phyloP scores from a whole-genome alignment of 2,329 filamentous ascomycete species.

The Ramularia endophylla region DNA sequence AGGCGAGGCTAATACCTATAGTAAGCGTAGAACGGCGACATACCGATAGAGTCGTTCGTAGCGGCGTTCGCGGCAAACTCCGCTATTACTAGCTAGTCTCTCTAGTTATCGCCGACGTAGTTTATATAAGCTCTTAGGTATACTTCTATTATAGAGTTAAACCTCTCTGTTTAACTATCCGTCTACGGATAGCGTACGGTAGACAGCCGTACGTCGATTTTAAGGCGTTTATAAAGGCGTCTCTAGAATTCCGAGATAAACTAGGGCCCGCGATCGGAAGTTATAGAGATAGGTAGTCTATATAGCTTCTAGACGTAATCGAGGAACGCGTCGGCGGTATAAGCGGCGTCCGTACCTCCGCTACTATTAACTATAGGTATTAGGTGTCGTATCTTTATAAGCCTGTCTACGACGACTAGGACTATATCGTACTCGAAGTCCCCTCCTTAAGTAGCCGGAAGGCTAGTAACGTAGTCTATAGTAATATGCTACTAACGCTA shows the following conservation, averaged over 20 bases:
- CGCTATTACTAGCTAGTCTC: too few relatives aligned
- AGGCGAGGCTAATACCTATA: too few relatives aligned
- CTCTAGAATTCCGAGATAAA: constrained; percentile 17
- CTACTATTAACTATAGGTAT: constrained; percentile 5
- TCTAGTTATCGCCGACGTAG: constrained; percentile 4
- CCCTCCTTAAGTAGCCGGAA: background rate
- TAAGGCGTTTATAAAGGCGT: constrained; percentile 1
- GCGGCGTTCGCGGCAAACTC: constrained; percentile 1
- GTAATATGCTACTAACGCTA: too few relatives aligned
- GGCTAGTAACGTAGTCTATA: background rate
- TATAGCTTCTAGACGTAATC: constrained; percentile 10
- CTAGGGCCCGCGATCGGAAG: constrained; percentile 8
- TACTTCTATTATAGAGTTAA: constrained; percentile 1
- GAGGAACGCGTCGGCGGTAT: constrained; percentile 9
- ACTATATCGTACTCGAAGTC: constrained; percentile 12
- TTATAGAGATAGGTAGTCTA: constrained; percentile 9
- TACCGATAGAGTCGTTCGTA: background rate
- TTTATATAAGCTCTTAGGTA: constrained; percentile 1
- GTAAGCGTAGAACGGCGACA: constrained; percentile 1
- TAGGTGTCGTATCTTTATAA: constrained; percentile 17
- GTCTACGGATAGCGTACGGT: background rate
- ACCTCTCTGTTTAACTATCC: constrained; percentile 2
- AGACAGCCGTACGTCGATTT: background rate
- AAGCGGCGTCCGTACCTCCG: constrained; percentile 2
- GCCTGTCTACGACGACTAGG: constrained; percentile 16